These are phyloP conservation scores for Fusarium citri DNA, from an alignment of 2,329 filamentous ascomycete species.

Conservation along the genomic window DNA sequence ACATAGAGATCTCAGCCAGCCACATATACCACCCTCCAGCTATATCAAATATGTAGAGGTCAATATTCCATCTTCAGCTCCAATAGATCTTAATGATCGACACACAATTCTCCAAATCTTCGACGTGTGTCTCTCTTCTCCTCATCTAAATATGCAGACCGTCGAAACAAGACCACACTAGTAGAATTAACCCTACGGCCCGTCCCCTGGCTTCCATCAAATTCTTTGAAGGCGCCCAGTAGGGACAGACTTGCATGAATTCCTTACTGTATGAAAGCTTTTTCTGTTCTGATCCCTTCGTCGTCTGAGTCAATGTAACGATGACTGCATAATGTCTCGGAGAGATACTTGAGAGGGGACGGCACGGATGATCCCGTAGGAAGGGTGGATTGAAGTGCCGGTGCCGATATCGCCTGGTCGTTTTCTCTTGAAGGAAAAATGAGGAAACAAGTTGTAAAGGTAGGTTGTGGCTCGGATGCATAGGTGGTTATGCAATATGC, in stretches of 20 bases:
- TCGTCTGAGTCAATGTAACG: background rate
- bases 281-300: background rate
- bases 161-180: background rate
- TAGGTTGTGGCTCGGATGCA: background rate
- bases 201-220: background rate
- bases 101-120: background rate
- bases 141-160: background rate
- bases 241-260: background rate
- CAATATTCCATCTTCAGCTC: background rate
- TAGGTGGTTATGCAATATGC: background rate
- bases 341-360: background rate
- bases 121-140: background rate
- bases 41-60: background rate
- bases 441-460: background rate
- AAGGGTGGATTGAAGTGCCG: background rate
- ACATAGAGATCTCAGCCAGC: background rate
- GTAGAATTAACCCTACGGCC: background rate
- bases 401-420: background rate
- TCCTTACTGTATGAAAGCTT: too few relatives aligned
- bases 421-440: accelerated
- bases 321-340: background rate
- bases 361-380: background rate
- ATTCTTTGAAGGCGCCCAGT: background rate
- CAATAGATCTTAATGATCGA: background rate
- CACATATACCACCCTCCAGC: background rate